Percentiles rank a stretch among this genome's conserved stretches.
Conservation (phyloP, 2,329 filamentous ascomycete species). For the Neophaeococcomyces mojaviensis region DNA sequence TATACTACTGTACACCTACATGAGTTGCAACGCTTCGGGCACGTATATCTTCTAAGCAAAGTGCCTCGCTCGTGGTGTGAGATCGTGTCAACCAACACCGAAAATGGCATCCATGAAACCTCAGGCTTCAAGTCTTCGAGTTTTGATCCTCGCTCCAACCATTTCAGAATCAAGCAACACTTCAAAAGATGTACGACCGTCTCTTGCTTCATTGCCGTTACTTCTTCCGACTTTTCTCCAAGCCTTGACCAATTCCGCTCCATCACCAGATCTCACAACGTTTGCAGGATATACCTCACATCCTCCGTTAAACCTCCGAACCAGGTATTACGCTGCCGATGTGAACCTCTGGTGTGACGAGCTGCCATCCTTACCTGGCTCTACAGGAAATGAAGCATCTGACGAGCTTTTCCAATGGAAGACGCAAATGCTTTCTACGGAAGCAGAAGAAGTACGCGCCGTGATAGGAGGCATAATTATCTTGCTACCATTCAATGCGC, state of each 20-base stretch:
- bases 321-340: slow-evolving; percentile 38
- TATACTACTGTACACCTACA: no score
- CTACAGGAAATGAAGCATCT: background rate
- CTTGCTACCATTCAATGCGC: slow-evolving; percentile 25
- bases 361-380: slow-evolving; percentile 26
- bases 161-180: background rate
- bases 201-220: background rate
- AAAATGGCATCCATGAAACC: slow-evolving; percentile 1
- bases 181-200: background rate
- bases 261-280: slow-evolving; percentile 20
- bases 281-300: slow-evolving; percentile 43
- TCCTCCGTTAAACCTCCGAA: slow-evolving; percentile 33
- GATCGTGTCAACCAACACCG: no score
- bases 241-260: slow-evolving; percentile 15
- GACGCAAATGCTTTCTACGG: slow-evolving; percentile 33
- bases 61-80: no score
- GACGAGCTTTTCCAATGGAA: slow-evolving; percentile 27
- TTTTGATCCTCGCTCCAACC: slow-evolving; percentile 20
- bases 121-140: slow-evolving; percentile 17
- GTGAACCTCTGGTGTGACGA: slow-evolving; percentile 43
- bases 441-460: slow-evolving; percentile 37
- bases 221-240: slow-evolving; percentile 18
- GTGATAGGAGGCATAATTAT: slow-evolving; percentile 38
- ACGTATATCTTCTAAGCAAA: no score
- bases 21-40: no score